These are phyloP conservation scores for Gossypium trilobum DNA, from an alignment of 441 rosid species.

Conservation along the genomic window DNA sequence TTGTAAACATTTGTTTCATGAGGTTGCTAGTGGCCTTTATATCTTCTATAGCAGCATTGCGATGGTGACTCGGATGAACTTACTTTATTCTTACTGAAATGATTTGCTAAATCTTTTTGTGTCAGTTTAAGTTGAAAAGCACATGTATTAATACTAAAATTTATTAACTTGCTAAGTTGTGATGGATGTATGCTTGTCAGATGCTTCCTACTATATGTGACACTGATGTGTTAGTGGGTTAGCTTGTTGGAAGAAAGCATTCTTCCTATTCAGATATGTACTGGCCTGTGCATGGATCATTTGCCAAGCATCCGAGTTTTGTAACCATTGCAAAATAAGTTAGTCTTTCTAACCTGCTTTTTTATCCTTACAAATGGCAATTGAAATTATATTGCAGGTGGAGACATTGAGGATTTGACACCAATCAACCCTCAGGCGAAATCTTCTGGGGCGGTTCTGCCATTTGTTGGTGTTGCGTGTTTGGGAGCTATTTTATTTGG, in stretches of 20 bases:
- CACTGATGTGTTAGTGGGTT: not conserved
- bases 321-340: not conserved
- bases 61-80: not conserved
- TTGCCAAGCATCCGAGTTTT: not conserved
- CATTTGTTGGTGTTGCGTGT: conserved; percentile 88
- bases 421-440: conserved; percentile 36
- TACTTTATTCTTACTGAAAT: not conserved
- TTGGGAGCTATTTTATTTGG: conserved; percentile 92
- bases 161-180: not conserved
- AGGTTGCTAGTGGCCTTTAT: not conserved
- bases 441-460: conserved; percentile 69
- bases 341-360: not conserved
- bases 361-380: not conserved
- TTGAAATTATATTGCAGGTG: conserved; percentile 36
- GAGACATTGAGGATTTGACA: conserved; percentile 44
- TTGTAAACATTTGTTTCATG: not conserved
- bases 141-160: not conserved
- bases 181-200: not conserved
- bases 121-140: not conserved
- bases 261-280: not conserved
- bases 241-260: not conserved
- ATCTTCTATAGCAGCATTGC: not conserved
- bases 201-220: not conserved
- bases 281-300: not conserved
- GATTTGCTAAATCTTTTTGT: not conserved